Base-by-base conservation (phyloP, 2,329 filamentous ascomycete genomes). In the Arthrobotrys sinensis region DNA sequence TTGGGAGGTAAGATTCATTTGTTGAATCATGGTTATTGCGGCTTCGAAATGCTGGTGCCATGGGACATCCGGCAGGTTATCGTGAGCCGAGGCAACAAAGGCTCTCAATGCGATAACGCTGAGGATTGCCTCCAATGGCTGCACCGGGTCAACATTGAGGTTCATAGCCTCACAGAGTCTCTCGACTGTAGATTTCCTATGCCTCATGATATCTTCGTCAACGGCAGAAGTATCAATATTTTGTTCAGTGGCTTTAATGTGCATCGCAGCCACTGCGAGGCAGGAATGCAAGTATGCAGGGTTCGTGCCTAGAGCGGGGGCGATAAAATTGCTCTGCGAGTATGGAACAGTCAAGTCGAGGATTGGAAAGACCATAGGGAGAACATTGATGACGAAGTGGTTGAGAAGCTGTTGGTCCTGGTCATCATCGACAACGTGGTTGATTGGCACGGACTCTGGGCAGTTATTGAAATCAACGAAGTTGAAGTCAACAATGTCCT, bases 41-140 rank as follows among this genome's bases (percentile, higher is more conserved):
- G 94, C 94, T 84, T 96, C 92, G 86, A 98, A 97, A 86, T 99
- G 96, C 84, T 97, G 93, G 86, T 95, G 93, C 96, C 96, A 99
- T 21, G 94, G 91, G 81, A 98, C 97, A 83, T 98, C 94, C 14
- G 93, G 92, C 24, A 97, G 89, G 55, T 89, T 89, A 83, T 97
- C 93, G 82, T 96, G 92, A 40, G 92, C 90, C 82, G 93, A 90
- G 67, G 95, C 95, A 80, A 98, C 95, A 28, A 93, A 91, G 85
- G 92, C 70, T 83, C 97, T 93, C 86, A 97, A 96, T 86, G 97
- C 96, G 84, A 97, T 97, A 89, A 98, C 94, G 64, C 93, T 94
- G 4, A 98, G 88, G 0, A 94, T 94, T 0, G 95, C 94, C 85
- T 98, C 95, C 11, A 98, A 90, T 81, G 97, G 96, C 84, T 96